phyloP scores from a whole-genome alignment of 306 rosid species.

The Abrus pulchellus region DNA sequence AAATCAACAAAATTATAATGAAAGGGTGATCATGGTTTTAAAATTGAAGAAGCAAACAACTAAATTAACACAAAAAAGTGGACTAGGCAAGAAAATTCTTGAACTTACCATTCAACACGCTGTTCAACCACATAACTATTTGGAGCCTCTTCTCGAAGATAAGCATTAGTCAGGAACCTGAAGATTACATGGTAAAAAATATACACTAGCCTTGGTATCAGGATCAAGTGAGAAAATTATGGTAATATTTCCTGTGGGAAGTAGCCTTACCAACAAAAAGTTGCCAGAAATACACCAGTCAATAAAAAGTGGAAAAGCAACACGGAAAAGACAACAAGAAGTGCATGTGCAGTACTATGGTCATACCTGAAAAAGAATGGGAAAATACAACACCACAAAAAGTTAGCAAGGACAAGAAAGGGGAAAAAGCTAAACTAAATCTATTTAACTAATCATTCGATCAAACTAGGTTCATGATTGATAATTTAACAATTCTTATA shows the following conservation, averaged over 20 bases:
- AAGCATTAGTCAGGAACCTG: slow-evolving; percentile 93
- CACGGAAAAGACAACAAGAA: slow-evolving; percentile 87
- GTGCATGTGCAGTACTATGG: slow-evolving; percentile 87
- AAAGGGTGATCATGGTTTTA: not conserved
- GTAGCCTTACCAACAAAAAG: slow-evolving; percentile 84
- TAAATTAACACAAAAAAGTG: slow-evolving; percentile 23
- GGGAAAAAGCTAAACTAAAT: slow-evolving; percentile 6
- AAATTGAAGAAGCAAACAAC: slow-evolving; percentile 39
- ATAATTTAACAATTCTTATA: slow-evolving; percentile 24
- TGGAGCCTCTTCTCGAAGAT: slow-evolving; percentile 98
- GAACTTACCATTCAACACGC: slow-evolving; percentile 93
- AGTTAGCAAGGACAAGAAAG: slow-evolving; percentile 37
- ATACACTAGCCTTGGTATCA: slow-evolving; percentile 36
- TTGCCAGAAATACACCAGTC: slow-evolving; percentile 84
- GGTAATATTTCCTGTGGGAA: slow-evolving; percentile 31
- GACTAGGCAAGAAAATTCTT: slow-evolving; percentile 32
- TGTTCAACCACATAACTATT: slow-evolving; percentile 99
- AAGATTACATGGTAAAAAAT: slow-evolving; percentile 34
- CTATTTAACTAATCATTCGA: slow-evolving; percentile 25
- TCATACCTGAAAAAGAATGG: slow-evolving; percentile 80
- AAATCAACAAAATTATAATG: slow-evolving; percentile 32
- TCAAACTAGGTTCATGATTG: slow-evolving; percentile 38
- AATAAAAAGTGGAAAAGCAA: slow-evolving; percentile 85
- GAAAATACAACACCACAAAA: slow-evolving; percentile 28
- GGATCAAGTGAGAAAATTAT: slow-evolving; percentile 19